Evolutionary conservation across 2,329 filamentous ascomycete genomes (phyloP).

Genomic region (Aureobasidium sp.): DNA sequence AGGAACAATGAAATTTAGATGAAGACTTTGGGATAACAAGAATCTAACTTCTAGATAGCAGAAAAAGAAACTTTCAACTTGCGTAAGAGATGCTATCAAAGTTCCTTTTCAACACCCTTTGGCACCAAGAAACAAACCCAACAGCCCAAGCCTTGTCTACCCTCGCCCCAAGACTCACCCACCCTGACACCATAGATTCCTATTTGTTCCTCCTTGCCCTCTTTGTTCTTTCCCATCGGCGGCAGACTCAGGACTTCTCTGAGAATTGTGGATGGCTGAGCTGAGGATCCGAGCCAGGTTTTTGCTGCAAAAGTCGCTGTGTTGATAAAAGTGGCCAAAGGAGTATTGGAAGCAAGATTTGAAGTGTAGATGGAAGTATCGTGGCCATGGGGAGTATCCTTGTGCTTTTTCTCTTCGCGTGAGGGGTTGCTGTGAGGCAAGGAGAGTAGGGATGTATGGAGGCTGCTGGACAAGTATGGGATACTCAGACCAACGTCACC

Average conservation of each 20-base stretch:
- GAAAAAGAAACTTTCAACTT: too few relatives aligned
- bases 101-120: neutral
- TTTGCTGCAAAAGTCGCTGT: neutral
- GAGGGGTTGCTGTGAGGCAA: neutral
- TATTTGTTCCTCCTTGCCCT: neutral
- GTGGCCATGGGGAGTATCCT: neutral
- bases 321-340: neutral
- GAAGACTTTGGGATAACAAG: too few relatives aligned
- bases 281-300: neutral
- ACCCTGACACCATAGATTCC: neutral
- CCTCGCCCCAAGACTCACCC: neutral
- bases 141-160: neutral
- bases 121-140: constrained; percentile 6
- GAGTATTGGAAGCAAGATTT: neutral
- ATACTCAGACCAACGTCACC: neutral
- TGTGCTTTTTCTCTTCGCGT: neutral
- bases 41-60: too few relatives aligned
- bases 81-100: neutral
- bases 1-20: too few relatives aligned
- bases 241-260: neutral
- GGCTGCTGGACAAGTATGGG: neutral
- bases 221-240: neutral
- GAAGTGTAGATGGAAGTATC: neutral
- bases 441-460: neutral
- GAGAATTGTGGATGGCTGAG: neutral